Base-by-base conservation (phyloP, 1,139 yeast species). In the Nakaseomyces glabratus region DNA sequence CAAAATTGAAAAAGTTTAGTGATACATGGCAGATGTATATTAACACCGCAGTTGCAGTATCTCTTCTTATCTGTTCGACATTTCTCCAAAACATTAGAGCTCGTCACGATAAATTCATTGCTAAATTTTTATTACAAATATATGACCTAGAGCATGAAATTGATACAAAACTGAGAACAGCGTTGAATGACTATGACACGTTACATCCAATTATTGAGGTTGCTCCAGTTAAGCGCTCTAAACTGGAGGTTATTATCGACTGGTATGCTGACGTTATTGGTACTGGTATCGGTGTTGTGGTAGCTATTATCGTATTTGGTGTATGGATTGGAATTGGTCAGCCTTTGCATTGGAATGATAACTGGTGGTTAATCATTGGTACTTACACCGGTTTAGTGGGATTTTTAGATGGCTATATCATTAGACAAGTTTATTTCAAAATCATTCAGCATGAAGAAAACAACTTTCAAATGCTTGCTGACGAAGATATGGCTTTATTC, bases 311-410 rank as follows among this genome's bases (percentile, higher is more conserved):
- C 13, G 66, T 56, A 6, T 55, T 63, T 33, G 46, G 45, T 6
- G 55, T 45, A n/a, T 63, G 68, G 68, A 17, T 61, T 13, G 52
- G 48, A 20, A 48, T 61, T 28, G 68, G 68, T 26, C 40, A 47
- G 25, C 37, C 47, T 6, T 50, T 62, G 59, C 18, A 47, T 20
- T 63, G 60, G 58, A 44, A 47, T 40, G 57, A 55, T 25, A 48
- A 61, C 35, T 63, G 67, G 67, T 63, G 66, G 66, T 46, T 63
- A 23, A 60, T 63, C 23, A 62, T 62, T 41, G 68, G 67, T 33
- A 60, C 68, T 2, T 63, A 63, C 39, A 61, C 67, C 0, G 68
- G 68, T 15, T 47, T 63, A 19, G 48, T 62, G 21, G 66, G 67
- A 3, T 62, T 61, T 40, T 39, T 58, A 24, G 67, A 63, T 41